A percentile compares a stretch with the other conserved stretches of the same genome.
Conservation (phyloP, 2,329 filamentous ascomycete species). For the Talaromyces verruculosus region DNA sequence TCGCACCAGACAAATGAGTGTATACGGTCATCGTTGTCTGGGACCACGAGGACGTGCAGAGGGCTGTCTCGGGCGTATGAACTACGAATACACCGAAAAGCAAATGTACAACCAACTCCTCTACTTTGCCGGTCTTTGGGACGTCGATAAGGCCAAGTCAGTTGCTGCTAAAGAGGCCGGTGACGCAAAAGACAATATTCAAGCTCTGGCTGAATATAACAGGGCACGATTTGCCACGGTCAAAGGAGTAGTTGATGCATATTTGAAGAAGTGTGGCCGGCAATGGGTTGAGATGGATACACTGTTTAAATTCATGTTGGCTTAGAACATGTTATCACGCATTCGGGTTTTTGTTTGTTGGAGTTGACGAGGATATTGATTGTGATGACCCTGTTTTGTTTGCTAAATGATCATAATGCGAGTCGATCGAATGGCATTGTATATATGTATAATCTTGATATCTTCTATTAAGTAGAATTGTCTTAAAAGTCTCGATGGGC, state of each 20-base stretch:
- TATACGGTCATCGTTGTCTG: constrained; percentile 86
- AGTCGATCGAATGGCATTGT: constrained; percentile 11
- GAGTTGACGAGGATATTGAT: neutral
- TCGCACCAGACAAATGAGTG: constrained; percentile 86
- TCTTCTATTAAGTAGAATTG: neutral
- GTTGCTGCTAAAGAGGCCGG: constrained; percentile 52
- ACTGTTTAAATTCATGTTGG: constrained; percentile 62
- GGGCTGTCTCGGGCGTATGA: constrained; percentile 84
- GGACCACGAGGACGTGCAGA: constrained; percentile 81
- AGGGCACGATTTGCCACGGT: constrained; percentile 73
- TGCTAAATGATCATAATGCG: constrained; percentile 6
- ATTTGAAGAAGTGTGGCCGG: constrained; percentile 83
- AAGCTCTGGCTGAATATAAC: constrained; percentile 78
- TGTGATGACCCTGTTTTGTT: constrained; percentile 1
- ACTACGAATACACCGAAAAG: constrained; percentile 83
- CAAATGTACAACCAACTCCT: constrained; percentile 92
- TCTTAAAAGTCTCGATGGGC: neutral
- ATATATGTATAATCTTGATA: neutral
- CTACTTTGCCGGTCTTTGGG: constrained; percentile 81
- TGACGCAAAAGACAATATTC: constrained; percentile 63
- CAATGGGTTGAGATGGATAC: constrained; percentile 94
- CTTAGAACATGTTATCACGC: neutral
- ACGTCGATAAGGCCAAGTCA: constrained; percentile 75
- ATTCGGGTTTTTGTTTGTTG: neutral
- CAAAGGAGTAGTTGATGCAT: constrained; percentile 74